Base-by-base conservation (phyloP, 495 filamentous ascomycete genomes). In the Tetracladium marchalianum region DNA sequence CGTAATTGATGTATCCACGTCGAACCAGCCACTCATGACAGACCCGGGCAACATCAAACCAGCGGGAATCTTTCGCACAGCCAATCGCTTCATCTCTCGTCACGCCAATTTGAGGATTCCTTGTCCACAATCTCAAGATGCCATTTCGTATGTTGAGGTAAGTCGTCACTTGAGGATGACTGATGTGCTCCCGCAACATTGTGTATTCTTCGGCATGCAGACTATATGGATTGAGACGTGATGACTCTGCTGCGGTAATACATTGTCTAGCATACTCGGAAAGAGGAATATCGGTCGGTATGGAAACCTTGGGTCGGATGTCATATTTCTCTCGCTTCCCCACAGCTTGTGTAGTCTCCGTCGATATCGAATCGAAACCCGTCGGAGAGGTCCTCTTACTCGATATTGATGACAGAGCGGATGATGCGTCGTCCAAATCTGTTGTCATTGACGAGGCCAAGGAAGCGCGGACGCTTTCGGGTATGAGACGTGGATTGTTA, bases 111-210 rank as follows among this genome's bases (percentile, higher is more conserved):
- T 93, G 80, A 1, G 92, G 87, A 62, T 99, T 96, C 50, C 81
- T 76, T 10, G 84, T 77, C 89, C 90, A 99, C 33, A 97, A 67
- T 44, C 93, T 76, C 22, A 99, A 66, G 51, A 97, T 95, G 4
- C 89, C 88, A 63, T 99, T 99, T 47, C 92, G 75, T 48, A 99
- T 95, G 63, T 95, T 96, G 27, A 99, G 66, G 62, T 97, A 99
- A n/a, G 84, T 82, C 9, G 92, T 94, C 44, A 97, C 87, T 57
- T 99, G 90, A 31, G 81, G 70, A 54, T 86, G 81, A 59, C 81
- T 93, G 47, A 99, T 78, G 61, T 92, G 79, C 33, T 85, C 70
- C 46, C 84, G 76, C 16, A 99, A 66, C 41, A 88, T 75, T 49
- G 74, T 61, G 60, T 95, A 89, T 59, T 99, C 92, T 45, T 83